A percentile compares a stretch with the other conserved stretches of the same genome.
Conservation (phyloP, 1,284 basidiomycete genomes). For the Laetiporus sulphureus region DNA sequence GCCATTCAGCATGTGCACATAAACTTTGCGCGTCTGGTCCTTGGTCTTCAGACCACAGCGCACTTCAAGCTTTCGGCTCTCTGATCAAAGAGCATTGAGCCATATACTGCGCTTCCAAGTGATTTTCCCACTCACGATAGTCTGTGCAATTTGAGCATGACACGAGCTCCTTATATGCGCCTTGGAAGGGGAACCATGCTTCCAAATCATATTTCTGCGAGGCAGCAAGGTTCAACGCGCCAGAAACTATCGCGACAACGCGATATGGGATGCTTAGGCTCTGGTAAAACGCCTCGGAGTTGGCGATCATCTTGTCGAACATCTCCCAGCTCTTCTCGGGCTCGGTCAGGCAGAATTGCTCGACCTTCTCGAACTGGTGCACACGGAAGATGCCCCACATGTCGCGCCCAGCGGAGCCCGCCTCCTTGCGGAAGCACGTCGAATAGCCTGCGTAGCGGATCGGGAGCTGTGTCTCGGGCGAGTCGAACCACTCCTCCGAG, state of each 20-base stretch:
- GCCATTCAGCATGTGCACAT: constrained; percentile 97
- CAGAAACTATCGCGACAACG: constrained; percentile 93
- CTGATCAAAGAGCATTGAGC: constrained; percentile 34
- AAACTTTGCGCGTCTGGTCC: constrained; percentile 82
- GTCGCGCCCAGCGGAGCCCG: constrained; percentile 93
- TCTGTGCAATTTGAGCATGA: constrained; percentile 93
- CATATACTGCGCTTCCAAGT: no score
- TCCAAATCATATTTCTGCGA: constrained; percentile 97
- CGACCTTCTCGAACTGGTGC: constrained; percentile 99
- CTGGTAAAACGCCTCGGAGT: constrained; percentile 94
- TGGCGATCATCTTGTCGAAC: constrained; percentile 88
- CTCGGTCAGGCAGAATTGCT: constrained; percentile 94
- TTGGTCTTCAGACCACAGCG: constrained; percentile 85
- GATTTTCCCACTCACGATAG: constrained; percentile 86
- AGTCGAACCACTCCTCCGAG: constrained; percentile 96
- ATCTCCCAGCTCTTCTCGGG: constrained; percentile 92
- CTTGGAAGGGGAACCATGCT: constrained; percentile 99
- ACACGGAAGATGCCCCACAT: constrained; percentile 99
- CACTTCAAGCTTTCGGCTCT: constrained; percentile 86
- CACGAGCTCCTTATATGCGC: constrained; percentile 91
- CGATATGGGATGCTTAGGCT: constrained; percentile 88
- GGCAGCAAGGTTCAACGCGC: constrained; percentile 94
- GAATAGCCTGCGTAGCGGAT: constrained; percentile 80
- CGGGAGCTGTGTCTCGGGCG: constrained; percentile 86
- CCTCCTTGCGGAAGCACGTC: constrained; percentile 99